Evolutionary conservation across 257 asterid species (phyloP), one percentile per base, ranked within the genome.

Genomic region (Salvia miltiorrhiza): DNA sequence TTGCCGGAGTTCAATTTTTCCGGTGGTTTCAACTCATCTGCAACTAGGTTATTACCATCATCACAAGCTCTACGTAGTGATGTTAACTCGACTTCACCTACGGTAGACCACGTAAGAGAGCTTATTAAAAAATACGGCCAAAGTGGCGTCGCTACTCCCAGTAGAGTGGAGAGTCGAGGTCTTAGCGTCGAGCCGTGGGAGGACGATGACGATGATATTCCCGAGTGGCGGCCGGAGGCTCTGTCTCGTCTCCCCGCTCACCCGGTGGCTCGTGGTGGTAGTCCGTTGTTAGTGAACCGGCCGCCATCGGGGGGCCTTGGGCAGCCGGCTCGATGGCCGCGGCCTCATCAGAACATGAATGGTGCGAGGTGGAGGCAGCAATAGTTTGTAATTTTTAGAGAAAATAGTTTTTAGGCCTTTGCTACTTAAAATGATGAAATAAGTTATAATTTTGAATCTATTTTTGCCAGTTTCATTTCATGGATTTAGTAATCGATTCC

Each of bases 41-140:
- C 67, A 14, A 6, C 78, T 3, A 76, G 75, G 24, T 16, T 54
- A 2, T 19, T 81, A 20, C 19, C 85, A 8, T 19, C 82, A 20
- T 23, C 85, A 8, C 83, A 45, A 40, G 71, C 78, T 52, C 49
- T 61, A 21, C 64, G 43, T 35, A 69, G 65, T 23, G 79, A 79
- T 44, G 28, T 72, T 37, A 80, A 74, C 65, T 63, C 47, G 63
- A 47, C 67, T 49, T 76, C 68, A 9, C 82, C 87, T 1, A 84
- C 96, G 0, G 90, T 78, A 5, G 96, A 88, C 53, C 84, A 91
- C 62, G 90, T 91, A 64, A 81, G 99, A 67, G 88, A 94, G 74
- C 88, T 94, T 75, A 85, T 94, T 64, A 84, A 83, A 56, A 94
- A 87, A 75, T 94, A 91, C 49, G 99, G 99, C 1, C 90, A 89